Percentiles rank a stretch among this genome's conserved stretches.
These are phyloP conservation scores for Pythium myriotylum DNA, from an alignment of 352 stramenopile species.

Conservation along the genomic window DNA sequence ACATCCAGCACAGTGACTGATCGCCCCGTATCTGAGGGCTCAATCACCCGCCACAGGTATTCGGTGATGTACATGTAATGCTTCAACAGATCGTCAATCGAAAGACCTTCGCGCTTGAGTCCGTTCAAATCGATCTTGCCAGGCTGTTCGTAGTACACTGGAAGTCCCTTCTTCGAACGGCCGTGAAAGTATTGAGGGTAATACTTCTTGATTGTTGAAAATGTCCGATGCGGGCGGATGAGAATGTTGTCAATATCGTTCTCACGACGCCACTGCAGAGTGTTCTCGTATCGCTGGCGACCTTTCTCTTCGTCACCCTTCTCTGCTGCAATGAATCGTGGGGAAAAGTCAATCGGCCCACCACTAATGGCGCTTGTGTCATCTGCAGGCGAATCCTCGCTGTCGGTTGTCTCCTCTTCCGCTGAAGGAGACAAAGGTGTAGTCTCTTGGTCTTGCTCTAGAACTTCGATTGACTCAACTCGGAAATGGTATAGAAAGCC, in stretches of 20 bases:
- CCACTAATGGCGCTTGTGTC: conserved; percentile 42
- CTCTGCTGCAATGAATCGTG: conserved; percentile 80
- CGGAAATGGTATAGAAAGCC: conserved; percentile 53
- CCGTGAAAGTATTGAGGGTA: conserved; percentile 92
- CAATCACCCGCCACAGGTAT: conserved; percentile 87
- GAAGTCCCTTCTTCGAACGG: conserved; percentile 67
- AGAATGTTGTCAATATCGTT: conserved; percentile 90
- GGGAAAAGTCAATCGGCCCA: conserved; percentile 73
- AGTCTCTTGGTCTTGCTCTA: conserved; percentile 41
- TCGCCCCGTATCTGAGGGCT: conserved; percentile 67
- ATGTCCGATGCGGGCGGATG: conserved; percentile 74
- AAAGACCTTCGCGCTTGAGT: conserved; percentile 85
- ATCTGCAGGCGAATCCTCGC: conserved; percentile 4
- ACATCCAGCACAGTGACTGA: conserved; percentile 88
- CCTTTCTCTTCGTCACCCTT: conserved; percentile 86
- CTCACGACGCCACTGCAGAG: conserved; percentile 83
- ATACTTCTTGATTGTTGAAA: conserved; percentile 90
- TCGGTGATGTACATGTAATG: conserved; percentile 94
- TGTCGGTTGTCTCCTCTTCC: conserved; percentile 24
- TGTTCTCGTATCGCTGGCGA: conserved; percentile 71
- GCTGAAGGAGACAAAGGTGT: conserved; percentile 5
- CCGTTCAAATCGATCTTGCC: conserved; percentile 87
- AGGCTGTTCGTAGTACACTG: conserved; percentile 86
- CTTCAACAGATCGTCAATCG: conserved; percentile 84
- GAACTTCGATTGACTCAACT: conserved; percentile 64